These are phyloP conservation scores for Vitis labrusca DNA, from an alignment of 164 flowering plant genomes.

Conservation along the genomic window DNA sequence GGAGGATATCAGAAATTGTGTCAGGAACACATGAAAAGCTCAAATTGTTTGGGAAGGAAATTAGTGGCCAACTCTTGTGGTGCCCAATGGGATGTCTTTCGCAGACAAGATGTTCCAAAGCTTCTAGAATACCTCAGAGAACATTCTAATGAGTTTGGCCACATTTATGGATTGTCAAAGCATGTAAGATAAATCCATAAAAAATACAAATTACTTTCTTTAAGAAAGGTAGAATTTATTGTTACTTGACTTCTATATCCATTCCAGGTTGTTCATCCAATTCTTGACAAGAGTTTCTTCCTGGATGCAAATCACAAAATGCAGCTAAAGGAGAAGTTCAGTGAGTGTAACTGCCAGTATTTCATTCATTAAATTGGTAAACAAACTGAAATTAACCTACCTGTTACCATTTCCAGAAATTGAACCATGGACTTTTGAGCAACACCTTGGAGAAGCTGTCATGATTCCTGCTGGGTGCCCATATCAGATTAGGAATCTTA, in stretches of 20 bases:
- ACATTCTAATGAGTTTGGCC: constrained; percentile 50
- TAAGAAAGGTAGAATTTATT: background rate
- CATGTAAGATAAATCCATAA: constrained; percentile 34
- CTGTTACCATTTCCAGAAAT: constrained; percentile 39
- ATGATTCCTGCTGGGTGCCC: constrained; percentile 85
- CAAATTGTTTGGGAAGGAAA: constrained; percentile 12
- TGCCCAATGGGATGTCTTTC: constrained; percentile 81
- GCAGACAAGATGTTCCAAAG: constrained; percentile 76
- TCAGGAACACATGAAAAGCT: constrained; percentile 18
- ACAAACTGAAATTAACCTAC: constrained; percentile 1
- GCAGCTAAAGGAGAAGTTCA: constrained; percentile 49
- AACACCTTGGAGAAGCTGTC: constrained; percentile 77
- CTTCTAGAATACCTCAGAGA: constrained; percentile 58
- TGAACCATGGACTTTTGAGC: constrained; percentile 80
- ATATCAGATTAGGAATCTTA: constrained; percentile 62
- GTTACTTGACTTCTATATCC: constrained; percentile 9
- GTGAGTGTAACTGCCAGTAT: constrained; percentile 19
- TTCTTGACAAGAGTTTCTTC: constrained; percentile 46
- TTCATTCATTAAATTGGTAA: background rate
- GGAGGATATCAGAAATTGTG: constrained; percentile 23
- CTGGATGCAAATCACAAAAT: constrained; percentile 40
- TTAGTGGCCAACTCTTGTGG: constrained; percentile 35
- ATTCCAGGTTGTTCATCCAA: constrained; percentile 49
- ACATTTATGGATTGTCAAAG: constrained; percentile 31
- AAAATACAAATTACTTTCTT: background rate